Percentiles rank a stretch among this genome's conserved stretches.
phyloP scores from a whole-genome alignment of 352 stramenopile genomes.

The Phytophthora constricta region DNA sequence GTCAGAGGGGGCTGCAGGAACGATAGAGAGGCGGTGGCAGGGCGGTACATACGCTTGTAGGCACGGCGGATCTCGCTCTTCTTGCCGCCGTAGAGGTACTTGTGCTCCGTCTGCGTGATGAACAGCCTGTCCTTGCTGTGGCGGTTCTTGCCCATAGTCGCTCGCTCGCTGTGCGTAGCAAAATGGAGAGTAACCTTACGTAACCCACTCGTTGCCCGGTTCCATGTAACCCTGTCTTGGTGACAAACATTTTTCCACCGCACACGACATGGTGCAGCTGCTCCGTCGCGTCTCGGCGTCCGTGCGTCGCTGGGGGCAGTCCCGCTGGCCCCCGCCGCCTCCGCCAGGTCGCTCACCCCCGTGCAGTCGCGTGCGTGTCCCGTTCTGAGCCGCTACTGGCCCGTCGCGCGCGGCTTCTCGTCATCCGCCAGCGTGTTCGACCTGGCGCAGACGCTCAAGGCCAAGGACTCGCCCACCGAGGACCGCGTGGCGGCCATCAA shows the following conservation, averaged over 20 bases:
- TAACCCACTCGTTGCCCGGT: background rate
- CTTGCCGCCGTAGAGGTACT: constrained; percentile 94
- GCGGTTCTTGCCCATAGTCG: constrained; percentile 90
- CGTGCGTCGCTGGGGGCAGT: constrained; percentile 13
- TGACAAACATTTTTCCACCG: constrained; percentile 11
- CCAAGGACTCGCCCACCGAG: constrained; percentile 38
- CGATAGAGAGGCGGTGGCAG: background rate
- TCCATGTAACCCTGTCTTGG: constrained; percentile 5
- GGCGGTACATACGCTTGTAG: constrained; percentile 65
- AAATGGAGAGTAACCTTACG: too few species aligned
- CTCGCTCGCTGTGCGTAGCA: too few species aligned
- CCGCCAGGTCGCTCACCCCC: background rate
- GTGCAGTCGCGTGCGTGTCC: background rate
- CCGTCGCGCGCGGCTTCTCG: constrained; percentile 21
- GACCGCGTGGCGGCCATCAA: constrained; percentile 49
- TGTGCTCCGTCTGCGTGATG: constrained; percentile 92
- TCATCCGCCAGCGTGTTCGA: constrained; percentile 27
- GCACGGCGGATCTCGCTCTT: constrained; percentile 83
- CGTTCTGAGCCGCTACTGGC: background rate
- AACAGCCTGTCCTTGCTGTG: constrained; percentile 92
- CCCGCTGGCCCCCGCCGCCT: background rate
- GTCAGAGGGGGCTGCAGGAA: background rate
- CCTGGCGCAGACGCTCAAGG: constrained; percentile 41
- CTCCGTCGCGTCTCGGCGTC: constrained; percentile 23
- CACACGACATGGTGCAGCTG: constrained; percentile 18